Base-by-base conservation (phyloP, 2,329 filamentous ascomycete genomes). In the Venturia asperata region DNA sequence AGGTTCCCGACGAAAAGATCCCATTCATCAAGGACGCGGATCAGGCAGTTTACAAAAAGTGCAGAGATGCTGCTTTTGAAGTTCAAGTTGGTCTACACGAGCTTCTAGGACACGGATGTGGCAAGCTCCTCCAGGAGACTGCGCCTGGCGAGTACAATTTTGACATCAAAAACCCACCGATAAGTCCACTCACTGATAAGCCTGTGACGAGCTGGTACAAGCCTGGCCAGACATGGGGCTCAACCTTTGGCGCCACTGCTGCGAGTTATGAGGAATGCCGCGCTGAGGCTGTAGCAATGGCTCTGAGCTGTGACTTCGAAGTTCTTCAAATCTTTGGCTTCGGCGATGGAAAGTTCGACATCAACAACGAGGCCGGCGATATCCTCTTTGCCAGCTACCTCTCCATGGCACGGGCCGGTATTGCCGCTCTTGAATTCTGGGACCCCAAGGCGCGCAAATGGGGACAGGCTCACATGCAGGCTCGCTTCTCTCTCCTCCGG, bases 31-130 rank as follows among this genome's bases (percentile, higher is more conserved):
- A 86, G 17, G 85, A 90, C 1, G 82, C 84, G 56, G 93, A 97
- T 71, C 81, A 94, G 27, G 84, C 85, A 2, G 74, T 96, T 5
- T 97, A 89, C 76, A 84, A 89, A 70, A 89, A 89, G 73, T 92
- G 91, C 76, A 89, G 91, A 13, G 92, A 97, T 71, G 83, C 85
- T 7, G 88, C 93, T 0, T 97, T 97, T 71, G 93, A 97, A 76
- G 91, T 97, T 1, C 92, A 97, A 77, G 93, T 99, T 61, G 93
- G 92, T 30, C 87, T 97, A 24, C 93, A 97, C 76, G 92, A 97
- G 74, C 85, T 97, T 79, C 72, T 87, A 2, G 90, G 92, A 21
- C 93, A 97, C 71, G 93, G 93, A 39, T 96, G 92, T 66, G 93
- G 93, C 60, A 97, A 97, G 77, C 83, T 97, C 13, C 83, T 97